A percentile compares a stretch with the other conserved stretches of the same genome.
Evolutionary conservation across 2,329 filamentous ascomycete genomes (phyloP).

Genomic region (Aspergillus sclerotialis): DNA sequence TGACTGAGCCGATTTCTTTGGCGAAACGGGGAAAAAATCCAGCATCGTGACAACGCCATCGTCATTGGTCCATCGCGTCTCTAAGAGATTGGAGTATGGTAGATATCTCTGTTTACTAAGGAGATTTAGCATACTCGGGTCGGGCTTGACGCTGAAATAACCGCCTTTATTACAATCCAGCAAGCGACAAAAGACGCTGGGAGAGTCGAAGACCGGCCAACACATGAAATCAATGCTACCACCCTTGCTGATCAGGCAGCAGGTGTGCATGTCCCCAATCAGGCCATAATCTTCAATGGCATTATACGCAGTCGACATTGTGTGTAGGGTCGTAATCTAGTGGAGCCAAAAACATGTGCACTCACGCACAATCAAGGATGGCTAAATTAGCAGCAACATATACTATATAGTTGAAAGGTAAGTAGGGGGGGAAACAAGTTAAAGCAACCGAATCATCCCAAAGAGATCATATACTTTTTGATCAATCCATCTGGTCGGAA

Average conservation of each 20-base stretch:
- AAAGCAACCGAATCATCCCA: neutral
- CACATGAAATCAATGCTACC: conserved; percentile 73
- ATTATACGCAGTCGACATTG: conserved; percentile 13
- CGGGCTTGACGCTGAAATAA: conserved; percentile 58
- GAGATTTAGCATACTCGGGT: conserved; percentile 39
- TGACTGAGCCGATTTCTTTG: conserved; percentile 43
- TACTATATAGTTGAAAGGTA: neutral
- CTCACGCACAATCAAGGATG: too few relatives aligned
- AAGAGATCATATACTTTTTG: neutral
- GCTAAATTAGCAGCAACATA: too few relatives aligned
- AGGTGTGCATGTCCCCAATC: conserved; percentile 75
- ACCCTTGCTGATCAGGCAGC: conserved; percentile 66
- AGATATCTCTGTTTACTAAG: conserved; percentile 74
- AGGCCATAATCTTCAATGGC: conserved; percentile 70
- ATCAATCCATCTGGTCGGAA: neutral
- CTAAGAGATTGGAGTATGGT: conserved; percentile 66
- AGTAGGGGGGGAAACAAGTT: neutral
- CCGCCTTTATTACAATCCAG: conserved; percentile 70
- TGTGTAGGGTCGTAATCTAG: neutral
- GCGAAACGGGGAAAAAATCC: conserved; percentile 69
- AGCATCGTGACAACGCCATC: conserved; percentile 66
- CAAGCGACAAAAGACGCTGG: conserved; percentile 66
- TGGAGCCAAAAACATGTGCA: neutral
- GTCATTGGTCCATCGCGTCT: conserved; percentile 71
- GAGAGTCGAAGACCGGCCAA: conserved; percentile 75